Evolutionary conservation across 768 basidiomycete species (phyloP).

Genomic region (Phaffia tasmanica): DNA sequence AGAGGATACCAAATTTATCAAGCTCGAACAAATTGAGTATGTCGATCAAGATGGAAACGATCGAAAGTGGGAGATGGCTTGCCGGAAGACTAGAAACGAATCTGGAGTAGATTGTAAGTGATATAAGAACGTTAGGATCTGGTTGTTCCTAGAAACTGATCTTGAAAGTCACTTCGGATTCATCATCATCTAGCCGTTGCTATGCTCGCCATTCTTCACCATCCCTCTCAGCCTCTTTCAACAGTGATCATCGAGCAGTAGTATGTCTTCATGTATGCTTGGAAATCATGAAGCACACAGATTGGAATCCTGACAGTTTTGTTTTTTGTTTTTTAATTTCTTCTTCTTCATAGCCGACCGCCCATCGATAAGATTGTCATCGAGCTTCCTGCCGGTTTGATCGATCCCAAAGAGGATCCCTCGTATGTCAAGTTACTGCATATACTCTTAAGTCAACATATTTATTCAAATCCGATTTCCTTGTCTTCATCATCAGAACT

Average conservation of each 20-base stretch:
- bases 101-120: constrained; percentile 16
- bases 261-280: neutral
- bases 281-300: too few relatives aligned
- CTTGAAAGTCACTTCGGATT: neutral
- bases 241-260: constrained; percentile 25
- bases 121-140: neutral
- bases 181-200: constrained; percentile 11
- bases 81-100: constrained; percentile 10
- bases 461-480: neutral
- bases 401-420: constrained; percentile 15
- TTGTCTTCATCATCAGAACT: neutral
- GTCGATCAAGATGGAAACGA: constrained; percentile 18
- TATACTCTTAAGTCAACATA: neutral
- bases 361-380: constrained; percentile 17
- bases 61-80: constrained; percentile 20
- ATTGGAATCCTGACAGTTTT: neutral
- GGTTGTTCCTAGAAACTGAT: neutral
- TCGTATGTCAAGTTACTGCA: neutral
- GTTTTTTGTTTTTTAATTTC: neutral
- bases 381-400: constrained; percentile 19
- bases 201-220: constrained; percentile 18
- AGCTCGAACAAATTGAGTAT: constrained; percentile 10
- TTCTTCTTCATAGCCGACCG: constrained; percentile 6
- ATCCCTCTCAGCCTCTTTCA: neutral
- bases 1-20: constrained; percentile 5